Evolutionary conservation across 2,329 filamentous ascomycete species (phyloP), one percentile per base, ranked within the genome.

Genomic region (Botrytis galanthina): DNA sequence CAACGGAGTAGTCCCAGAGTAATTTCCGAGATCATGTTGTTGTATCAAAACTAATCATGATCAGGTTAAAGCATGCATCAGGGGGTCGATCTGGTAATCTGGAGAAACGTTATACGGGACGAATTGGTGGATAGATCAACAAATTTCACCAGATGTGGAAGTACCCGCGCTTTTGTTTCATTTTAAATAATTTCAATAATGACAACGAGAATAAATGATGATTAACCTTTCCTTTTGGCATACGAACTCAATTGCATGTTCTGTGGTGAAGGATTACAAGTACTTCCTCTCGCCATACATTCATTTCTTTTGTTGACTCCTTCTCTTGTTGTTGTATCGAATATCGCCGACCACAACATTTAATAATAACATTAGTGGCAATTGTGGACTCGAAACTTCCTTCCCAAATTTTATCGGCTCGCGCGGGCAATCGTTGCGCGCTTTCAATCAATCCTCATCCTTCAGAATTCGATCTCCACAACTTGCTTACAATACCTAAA

Each of bases 361-460:
- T 35, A 6, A 32, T 32, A 26, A 32, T 57, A 22, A 32, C 16
- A 22, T 42, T 35, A 29, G 37, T 39, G 26, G 26, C 9, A 67
- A 54, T 39, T 39, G 10, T 10, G 46, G 32, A 39, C 37, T 54
- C 37, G 16, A 39, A 67, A 10, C 10, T 32, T 64, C 62, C 26
- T 46, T 44, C 22, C 18, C 22, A 14, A 20, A n/a, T 29, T 22
- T 29, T 16, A 67, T 54, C 29, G 32, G 32, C 51, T 29, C 10
- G 39, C 37, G 46, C 64, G 61, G 20, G 22, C 29, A 51, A 67
- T 20, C 22, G 32, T 48, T 67, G 32, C 46, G 46, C 46, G 46
- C 14, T n/a, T 35, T 54, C 22, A 67, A 67, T 67, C 32, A 67
- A 54, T 67, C 9, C 35, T 67, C 16, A 37, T 67, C 64, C 64